A percentile compares a stretch with the other conserved stretches of the same genome.
These are phyloP conservation scores for Medicago truncatula DNA, from an alignment of 306 rosid genomes.

Conservation along the genomic window MtrunA17r5.0-ANR NC_053048.1:46043001-46043500, in stretches of 20 bases:
- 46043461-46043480: constrained; percentile 88
- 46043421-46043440: constrained; percentile 88
- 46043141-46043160: not conserved
- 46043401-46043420: constrained; percentile 81
- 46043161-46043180: constrained; percentile 14
- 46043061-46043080: constrained; percentile 32
- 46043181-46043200: constrained; percentile 35
- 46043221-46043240: constrained; percentile 26
- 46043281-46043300: constrained; percentile 37
- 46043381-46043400: constrained; percentile 63
- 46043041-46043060: constrained; percentile 34
- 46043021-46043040: constrained; percentile 31
- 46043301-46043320: too few relatives aligned
- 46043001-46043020: constrained; percentile 24
- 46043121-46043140: constrained; percentile 17
- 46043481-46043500: constrained; percentile 88
- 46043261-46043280: constrained; percentile 29
- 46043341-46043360: constrained; percentile 31
- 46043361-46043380: constrained; percentile 31
- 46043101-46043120: constrained; percentile 12
- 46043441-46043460: constrained; percentile 99
- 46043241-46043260: constrained; percentile 3
- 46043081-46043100: constrained; percentile 29
- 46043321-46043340: constrained; percentile 11
- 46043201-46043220: constrained; percentile 31